Base-by-base conservation (phyloP, 345 rosid genomes). In the Raphanus sativus region DNA sequence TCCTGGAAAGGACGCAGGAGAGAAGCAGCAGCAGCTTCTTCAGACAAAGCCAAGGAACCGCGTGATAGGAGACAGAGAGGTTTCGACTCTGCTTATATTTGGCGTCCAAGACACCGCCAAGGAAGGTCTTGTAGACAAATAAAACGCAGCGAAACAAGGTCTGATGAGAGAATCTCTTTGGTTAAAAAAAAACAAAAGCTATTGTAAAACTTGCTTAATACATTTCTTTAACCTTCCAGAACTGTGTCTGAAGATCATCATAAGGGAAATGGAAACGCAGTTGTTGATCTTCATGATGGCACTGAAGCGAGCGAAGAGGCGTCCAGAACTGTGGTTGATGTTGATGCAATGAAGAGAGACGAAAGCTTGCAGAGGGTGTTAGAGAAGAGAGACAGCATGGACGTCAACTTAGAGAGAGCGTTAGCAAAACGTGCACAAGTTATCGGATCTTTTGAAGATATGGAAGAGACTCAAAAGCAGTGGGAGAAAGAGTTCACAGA, bases 401-500 rank as follows among this genome's bases (percentile, higher is more conserved):
- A 84, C 24, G 78, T 82, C 76, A 86, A 86, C 77, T 86, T 95
- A 88, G 94, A 92, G 81, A 86, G 81, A 82, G 97, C 98, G 58
- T 84, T 95, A 52, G 80, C 87, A 58, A 85, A 82, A 33, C 99
- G 89, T 74, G 96, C 90, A 32, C 90, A 85, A 68, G 92, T 92
- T 10, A 90, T 88, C 55, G 97, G 85, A 67, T 86, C 76, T 82
- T 88, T 85, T 76, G 91, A 83, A 86, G 91, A 75, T 42, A 88
- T 95, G 99, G 99, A 95, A 84, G 88, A 85, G 87, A 89, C 86
- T 77, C 99, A 95, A 80, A 84, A 85, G 84, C 90, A 95, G 74
- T 92, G 99, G 99, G 99, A 95, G 84, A 91, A 87, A 85, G 88
- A 87, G 80, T 90, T 86, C 83, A 85, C 81, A 81, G 99, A 92